phyloP scores from a whole-genome alignment of 768 basidiomycete species.

The Mycena leptocephala region DNA sequence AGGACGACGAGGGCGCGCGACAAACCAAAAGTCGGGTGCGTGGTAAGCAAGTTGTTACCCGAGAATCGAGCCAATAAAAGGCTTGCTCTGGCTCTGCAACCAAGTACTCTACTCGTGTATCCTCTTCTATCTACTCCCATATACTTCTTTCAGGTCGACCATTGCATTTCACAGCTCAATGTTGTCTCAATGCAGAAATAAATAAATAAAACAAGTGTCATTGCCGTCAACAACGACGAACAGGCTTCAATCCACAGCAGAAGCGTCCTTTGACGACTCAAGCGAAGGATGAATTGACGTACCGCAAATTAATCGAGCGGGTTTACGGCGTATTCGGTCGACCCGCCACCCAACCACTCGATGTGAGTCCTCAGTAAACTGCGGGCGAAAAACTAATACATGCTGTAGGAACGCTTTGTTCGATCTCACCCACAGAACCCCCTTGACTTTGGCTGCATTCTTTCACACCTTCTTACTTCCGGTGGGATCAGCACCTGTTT shows the following conservation, averaged over 20 bases:
- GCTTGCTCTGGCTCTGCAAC: too few species aligned
- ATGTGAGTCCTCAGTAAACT: not conserved
- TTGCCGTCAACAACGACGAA: too few species aligned
- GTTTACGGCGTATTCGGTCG: not conserved
- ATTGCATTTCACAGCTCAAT: too few species aligned
- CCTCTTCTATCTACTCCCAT: too few species aligned
- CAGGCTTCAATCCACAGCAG: too few species aligned
- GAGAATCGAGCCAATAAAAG: not conserved
- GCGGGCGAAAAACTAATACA: not conserved
- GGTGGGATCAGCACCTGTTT: not conserved
- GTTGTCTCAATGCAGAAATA: too few species aligned
- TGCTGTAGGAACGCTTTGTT: not conserved
- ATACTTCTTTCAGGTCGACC: too few species aligned
- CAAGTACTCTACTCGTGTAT: too few species aligned
- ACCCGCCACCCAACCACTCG: too few species aligned
- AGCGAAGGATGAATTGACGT: not conserved
- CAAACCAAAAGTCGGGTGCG: too few species aligned
- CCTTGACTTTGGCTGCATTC: constrained; percentile 1
- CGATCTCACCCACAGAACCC: constrained; percentile 1
- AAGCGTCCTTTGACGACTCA: too few species aligned
- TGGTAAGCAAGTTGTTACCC: not conserved
- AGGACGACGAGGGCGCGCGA: not conserved
- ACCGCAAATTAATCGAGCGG: not conserved
- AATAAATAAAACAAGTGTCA: too few species aligned
- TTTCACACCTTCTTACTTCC: constrained; percentile 17